Evolutionary conservation across 139 green algal species (phyloP), one percentile per base, ranked within the genome.

Genomic region (Haematococcus lacustris): DNA sequence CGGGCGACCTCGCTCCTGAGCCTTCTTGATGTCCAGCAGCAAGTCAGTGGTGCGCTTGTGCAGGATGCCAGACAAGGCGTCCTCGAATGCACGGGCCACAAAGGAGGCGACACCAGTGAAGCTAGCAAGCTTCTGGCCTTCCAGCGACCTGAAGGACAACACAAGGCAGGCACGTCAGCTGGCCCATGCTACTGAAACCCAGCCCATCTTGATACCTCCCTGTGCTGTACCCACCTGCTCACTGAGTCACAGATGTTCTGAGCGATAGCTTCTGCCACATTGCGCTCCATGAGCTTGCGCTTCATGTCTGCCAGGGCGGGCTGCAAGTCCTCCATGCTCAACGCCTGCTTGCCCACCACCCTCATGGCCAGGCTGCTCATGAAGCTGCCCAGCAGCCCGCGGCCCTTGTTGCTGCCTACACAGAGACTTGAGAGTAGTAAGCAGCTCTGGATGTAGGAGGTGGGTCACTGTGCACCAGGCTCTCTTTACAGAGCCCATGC

Each of bases 261-360:
- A 4, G 94, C 94, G 70, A 99, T 97, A 71, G 93, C 91, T 81
- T 98, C 88, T 25, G 95, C 96, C 65, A 99, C 95, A 79, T 99
- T 99, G 50, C 94, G 88, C 76, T 96, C 90, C 91, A 98, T 97
- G 5, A 99, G 88, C 76, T 92, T 92, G 60, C 80, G 76, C 82
- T 98, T 97, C 77, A 99, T 92, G 32, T 87, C 83, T 30, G 82
- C 83, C 59, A 99, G 83, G 30, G 90, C 89, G 9, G 90, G 88
- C 41, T 80, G 80, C 57, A 99, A 81, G 80, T 99, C 95, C 38
- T 87, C 82, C 1, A 71, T 74, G 0, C 80, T 88, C 43, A 99
- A 33, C 37, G 38, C 28, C 37, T 32, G 13, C 37, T 87, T 97
- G 59, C 94, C 94, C 71, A 88, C 79, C 51, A 97, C 82, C 61